A percentile compares a stretch with the other conserved stretches of the same genome.
These are phyloP conservation scores for Amorphotheca resinae DNA, from an alignment of 495 filamentous ascomycete species.

Conservation along the genomic window DNA sequence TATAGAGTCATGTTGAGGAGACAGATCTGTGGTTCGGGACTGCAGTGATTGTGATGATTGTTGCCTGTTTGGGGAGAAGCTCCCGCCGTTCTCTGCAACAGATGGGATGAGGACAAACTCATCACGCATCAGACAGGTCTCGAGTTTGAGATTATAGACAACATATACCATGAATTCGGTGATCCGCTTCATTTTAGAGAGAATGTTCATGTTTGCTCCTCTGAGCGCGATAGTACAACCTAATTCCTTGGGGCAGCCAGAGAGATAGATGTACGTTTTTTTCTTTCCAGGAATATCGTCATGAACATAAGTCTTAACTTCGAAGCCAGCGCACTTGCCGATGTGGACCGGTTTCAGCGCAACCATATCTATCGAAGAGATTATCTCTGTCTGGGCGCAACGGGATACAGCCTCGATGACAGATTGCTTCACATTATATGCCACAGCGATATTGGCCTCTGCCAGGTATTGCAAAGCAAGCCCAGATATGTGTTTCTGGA, in stretches of 20 bases:
- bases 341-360: slow-evolving; percentile 65
- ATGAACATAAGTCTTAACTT: slow-evolving; percentile 89
- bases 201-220: slow-evolving; percentile 55
- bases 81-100: slow-evolving; percentile 27
- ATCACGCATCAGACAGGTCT: slow-evolving; percentile 92
- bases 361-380: slow-evolving; percentile 92
- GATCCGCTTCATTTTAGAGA: slow-evolving; percentile 78
- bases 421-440: slow-evolving; percentile 89
- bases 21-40: background rate
- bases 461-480: slow-evolving; percentile 78
- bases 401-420: slow-evolving; percentile 91
- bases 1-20: slow-evolving; percentile 8
- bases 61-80: slow-evolving; percentile 15
- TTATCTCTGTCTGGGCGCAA: slow-evolving; percentile 79
- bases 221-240: slow-evolving; percentile 94
- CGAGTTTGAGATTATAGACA: slow-evolving; percentile 86
- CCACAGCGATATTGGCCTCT: slow-evolving; percentile 79
- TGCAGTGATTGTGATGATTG: background rate
- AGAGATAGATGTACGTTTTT: slow-evolving; percentile 93
- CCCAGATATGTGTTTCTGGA: slow-evolving; percentile 82
- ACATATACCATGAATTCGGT: slow-evolving; percentile 99
- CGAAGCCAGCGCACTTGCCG: slow-evolving; percentile 74
- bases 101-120: slow-evolving; percentile 83
- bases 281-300: slow-evolving; percentile 55
- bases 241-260: slow-evolving; percentile 81